Evolutionary conservation across 768 basidiomycete species (phyloP).

Genomic region (Boletus fagicola): DNA sequence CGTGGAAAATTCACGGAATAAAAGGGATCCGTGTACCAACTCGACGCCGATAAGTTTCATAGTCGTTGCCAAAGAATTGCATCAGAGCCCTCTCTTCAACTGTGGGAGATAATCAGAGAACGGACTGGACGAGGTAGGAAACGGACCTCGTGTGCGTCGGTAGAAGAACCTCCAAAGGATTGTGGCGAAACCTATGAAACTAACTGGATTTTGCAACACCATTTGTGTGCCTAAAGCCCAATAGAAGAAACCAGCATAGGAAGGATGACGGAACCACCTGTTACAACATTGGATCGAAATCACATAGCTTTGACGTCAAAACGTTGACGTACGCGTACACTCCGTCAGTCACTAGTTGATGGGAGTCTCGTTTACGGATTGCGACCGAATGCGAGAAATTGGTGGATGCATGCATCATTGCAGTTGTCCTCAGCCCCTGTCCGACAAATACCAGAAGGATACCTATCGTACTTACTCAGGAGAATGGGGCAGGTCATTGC

Average conservation of each 20-base stretch:
- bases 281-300: not conserved
- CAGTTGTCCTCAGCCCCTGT: slow-evolving; percentile 77
- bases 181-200: slow-evolving; percentile 60
- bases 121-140: not conserved
- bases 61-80: slow-evolving; percentile 88
- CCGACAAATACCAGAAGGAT: slow-evolving; percentile 61
- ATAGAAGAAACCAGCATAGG: slow-evolving; percentile 96
- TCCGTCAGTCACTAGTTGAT: slow-evolving; percentile 83
- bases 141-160: slow-evolving; percentile 71
- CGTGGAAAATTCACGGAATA: slow-evolving; percentile 50
- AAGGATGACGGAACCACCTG: slow-evolving; percentile 79
- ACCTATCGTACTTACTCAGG: slow-evolving; percentile 43
- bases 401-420: slow-evolving; percentile 95
- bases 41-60: slow-evolving; percentile 66
- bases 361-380: slow-evolving; percentile 65
- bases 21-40: slow-evolving; percentile 92
- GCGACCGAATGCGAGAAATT: slow-evolving; percentile 94
- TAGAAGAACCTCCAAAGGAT: slow-evolving; percentile 89
- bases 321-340: slow-evolving; percentile 72
- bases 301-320: not conserved
- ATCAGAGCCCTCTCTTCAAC: slow-evolving; percentile 81
- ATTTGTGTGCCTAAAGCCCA: slow-evolving; percentile 97
- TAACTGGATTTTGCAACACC: slow-evolving; percentile 81
- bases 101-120: slow-evolving; percentile 32
- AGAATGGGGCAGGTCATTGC: not conserved